Conservation (phyloP, 1,284 basidiomycete species). For the Heterobasidion occidentale region DNA sequence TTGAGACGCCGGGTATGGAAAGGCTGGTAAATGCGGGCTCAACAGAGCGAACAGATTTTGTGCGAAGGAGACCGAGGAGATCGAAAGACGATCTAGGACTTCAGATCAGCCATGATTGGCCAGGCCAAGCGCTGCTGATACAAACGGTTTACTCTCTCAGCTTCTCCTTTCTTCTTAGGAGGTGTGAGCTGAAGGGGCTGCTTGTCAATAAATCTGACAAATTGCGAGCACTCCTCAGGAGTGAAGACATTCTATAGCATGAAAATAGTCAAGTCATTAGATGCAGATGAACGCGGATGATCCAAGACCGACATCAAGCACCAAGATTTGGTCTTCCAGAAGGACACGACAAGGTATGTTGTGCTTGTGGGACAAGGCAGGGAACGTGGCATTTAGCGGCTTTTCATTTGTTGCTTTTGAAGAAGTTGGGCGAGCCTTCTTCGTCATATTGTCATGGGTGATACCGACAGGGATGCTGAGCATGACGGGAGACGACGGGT, state of each 20-base stretch:
- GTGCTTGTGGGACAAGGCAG: neutral
- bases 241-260: conserved; percentile 44
- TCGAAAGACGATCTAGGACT: conserved; percentile 50
- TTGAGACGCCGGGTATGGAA: conserved; percentile 41
- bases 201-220: conserved; percentile 55
- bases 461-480: neutral
- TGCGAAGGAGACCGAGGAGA: conserved; percentile 57
- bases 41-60: conserved; percentile 42
- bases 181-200: conserved; percentile 63
- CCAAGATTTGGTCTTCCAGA: conserved; percentile 58
- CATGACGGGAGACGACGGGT: neutral
- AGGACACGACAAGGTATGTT: conserved; percentile 18
- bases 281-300: neutral
- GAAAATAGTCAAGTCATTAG: neutral
- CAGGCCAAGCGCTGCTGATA: conserved; percentile 3
- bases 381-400: neutral
- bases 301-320: conserved; percentile 44
- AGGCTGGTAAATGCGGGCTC: conserved; percentile 51
- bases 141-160: conserved; percentile 66
- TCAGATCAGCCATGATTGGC: neutral
- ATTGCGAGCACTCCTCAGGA: conserved; percentile 53
- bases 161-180: conserved; percentile 70
- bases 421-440: neutral
- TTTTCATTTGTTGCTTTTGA: neutral
- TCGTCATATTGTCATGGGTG: no score